Base-by-base conservation (phyloP, 2,329 filamentous ascomycete genomes). In the Aspergillus niger region DNA sequence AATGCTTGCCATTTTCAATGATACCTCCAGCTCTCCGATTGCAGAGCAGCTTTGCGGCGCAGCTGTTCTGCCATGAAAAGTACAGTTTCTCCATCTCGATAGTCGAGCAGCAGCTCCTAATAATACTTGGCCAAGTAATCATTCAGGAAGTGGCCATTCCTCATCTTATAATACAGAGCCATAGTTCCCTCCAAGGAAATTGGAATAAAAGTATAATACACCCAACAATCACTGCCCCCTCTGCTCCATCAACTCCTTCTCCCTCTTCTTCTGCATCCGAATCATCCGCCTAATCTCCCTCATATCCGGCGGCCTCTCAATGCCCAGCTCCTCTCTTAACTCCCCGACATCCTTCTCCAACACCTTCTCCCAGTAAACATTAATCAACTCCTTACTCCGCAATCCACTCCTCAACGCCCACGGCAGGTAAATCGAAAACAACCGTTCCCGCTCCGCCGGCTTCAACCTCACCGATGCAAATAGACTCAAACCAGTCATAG, bases 331-430 rank as follows among this genome's bases (percentile, higher is more conserved):
- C 4, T 72, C 76, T 65, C 95, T 85, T 74, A 99, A 73, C 65
- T 89, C 90, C 55, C 86, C 83, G 26, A 96, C 91, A 76, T 96
- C 89, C 59, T 87, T 91, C 79, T 93, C 89, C 67, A 99, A 78
- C 79, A 94, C 86, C 81, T 98, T 92, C 78, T 99, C 95, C 95
- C 95, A 99, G 74, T 97, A 99, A 1, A 99, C 89, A 76, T 97
- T 97, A 67, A 99, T 93, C 36, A 98, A 82, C 72, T 96, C 91
- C 70, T 90, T 86, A 51, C 87, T 85, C 58, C 85, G 80, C 65
- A 92, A 76, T 13, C 95, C 95, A 75, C 96, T 98, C 57, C 86
- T 81, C 48, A 97, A 77, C 38, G 95, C 95, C 95, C 95, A 99
- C 0, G 95, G 95, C 55, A 94, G 80, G 76, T 97, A 75, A 55